Evolutionary conservation across 352 stramenopile genomes (phyloP).

Genomic region (Phytopythium delawarense): DNA sequence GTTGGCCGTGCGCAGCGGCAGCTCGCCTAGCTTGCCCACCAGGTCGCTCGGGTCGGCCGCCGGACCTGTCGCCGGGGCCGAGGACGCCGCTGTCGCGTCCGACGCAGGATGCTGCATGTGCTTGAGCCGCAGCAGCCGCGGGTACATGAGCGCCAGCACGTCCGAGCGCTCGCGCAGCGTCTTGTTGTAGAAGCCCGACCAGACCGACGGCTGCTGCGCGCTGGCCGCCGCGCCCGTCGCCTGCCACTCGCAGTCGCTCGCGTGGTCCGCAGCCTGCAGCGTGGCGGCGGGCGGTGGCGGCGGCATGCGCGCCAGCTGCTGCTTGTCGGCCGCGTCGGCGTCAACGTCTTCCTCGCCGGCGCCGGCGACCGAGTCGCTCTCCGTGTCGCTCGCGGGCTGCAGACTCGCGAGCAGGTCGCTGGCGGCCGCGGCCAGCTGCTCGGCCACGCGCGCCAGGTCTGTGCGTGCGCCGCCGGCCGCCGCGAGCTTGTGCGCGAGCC

Average conservation of each 20-base stretch:
- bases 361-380: slow-evolving; percentile 3
- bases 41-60: slow-evolving; percentile 24
- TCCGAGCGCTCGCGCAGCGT: slow-evolving; percentile 78
- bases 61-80: not conserved
- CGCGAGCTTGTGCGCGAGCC: slow-evolving; percentile 22
- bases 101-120: slow-evolving; percentile 1
- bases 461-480: not conserved
- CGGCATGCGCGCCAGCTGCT: not conserved
- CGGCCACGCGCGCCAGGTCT: slow-evolving; percentile 14
- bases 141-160: slow-evolving; percentile 85
- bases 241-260: slow-evolving; percentile 24
- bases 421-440: slow-evolving; percentile 22
- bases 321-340: slow-evolving; percentile 1
- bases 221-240: slow-evolving; percentile 3
- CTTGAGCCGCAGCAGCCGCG: slow-evolving; percentile 47
- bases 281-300: slow-evolving; percentile 23
- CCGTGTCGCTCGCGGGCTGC: slow-evolving; percentile 1
- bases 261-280: slow-evolving; percentile 37
- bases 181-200: slow-evolving; percentile 90
- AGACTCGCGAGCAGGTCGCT: not conserved
- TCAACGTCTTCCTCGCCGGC: slow-evolving; percentile 2
- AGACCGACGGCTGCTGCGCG: slow-evolving; percentile 64
- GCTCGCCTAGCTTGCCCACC: slow-evolving; percentile 50
- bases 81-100: not conserved
- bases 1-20: slow-evolving; percentile 76